These are phyloP conservation scores for Xylaria digitata DNA, from an alignment of 2,329 filamentous ascomycete genomes.

Conservation along the genomic window DNA sequence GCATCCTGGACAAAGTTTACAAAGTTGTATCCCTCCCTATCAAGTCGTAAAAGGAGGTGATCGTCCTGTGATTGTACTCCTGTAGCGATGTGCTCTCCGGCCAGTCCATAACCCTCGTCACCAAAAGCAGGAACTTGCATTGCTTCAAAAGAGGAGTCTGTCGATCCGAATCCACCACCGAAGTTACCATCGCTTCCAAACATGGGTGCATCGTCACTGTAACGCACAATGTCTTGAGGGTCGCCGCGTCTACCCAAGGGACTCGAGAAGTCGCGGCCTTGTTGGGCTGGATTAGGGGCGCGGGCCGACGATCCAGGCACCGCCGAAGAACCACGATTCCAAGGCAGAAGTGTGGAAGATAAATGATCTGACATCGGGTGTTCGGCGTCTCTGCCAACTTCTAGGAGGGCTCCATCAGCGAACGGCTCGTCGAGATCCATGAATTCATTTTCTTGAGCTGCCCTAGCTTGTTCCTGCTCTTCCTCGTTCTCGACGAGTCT, in stretches of 20 bases:
- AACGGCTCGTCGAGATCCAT: slow-evolving; percentile 38
- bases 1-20: slow-evolving; percentile 56
- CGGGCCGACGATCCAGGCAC: slow-evolving; percentile 61
- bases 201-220: slow-evolving; percentile 57
- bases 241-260: slow-evolving; percentile 54
- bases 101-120: background rate
- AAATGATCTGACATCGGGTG: slow-evolving; percentile 75
- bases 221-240: slow-evolving; percentile 57
- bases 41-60: slow-evolving; percentile 49
- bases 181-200: slow-evolving; percentile 53
- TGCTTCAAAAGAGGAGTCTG: slow-evolving; percentile 50
- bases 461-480: slow-evolving; percentile 32
- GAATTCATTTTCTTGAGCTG: slow-evolving; percentile 45
- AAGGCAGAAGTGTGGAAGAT: slow-evolving; percentile 62
- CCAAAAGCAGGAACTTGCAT: slow-evolving; percentile 35
- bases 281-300: slow-evolving; percentile 54
- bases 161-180: slow-evolving; percentile 44
- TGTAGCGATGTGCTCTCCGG: slow-evolving; percentile 28
- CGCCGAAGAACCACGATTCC: slow-evolving; percentile 62
- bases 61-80: slow-evolving; percentile 41
- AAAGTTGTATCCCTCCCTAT: slow-evolving; percentile 60
- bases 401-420: slow-evolving; percentile 39
- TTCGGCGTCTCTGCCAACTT: slow-evolving; percentile 64
- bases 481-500: slow-evolving; percentile 47
- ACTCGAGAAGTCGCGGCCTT: slow-evolving; percentile 56